Percentiles rank a stretch among this genome's conserved stretches.
phyloP scores from a whole-genome alignment of 352 stramenopile species.

The Sclerospora graminicola region DNA sequence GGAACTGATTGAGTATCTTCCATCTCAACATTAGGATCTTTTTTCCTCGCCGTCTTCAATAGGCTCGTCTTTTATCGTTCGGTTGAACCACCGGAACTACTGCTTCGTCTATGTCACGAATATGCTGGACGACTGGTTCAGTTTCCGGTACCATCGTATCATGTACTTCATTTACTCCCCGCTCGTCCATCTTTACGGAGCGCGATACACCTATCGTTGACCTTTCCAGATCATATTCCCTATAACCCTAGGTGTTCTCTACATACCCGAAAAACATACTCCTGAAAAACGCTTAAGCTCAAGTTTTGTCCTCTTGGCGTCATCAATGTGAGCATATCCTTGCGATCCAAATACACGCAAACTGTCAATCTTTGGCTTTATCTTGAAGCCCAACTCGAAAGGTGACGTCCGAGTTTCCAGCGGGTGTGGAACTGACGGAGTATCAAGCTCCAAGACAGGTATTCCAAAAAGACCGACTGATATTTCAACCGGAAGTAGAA shows the following conservation, averaged over 20 bases:
- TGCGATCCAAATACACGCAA: slow-evolving; percentile 4
- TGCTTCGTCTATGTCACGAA: too few species aligned
- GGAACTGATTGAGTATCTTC: neutral
- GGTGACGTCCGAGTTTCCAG: neutral
- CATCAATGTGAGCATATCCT: slow-evolving; percentile 1
- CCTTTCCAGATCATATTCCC: neutral
- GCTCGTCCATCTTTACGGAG: neutral
- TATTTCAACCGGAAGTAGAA: neutral
- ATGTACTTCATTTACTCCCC: neutral
- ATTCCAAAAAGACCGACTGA: neutral
- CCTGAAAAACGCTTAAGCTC: slow-evolving; percentile 2
- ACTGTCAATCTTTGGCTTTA: neutral
- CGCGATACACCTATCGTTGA: neutral
- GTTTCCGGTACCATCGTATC: too few species aligned
- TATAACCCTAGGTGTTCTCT: slow-evolving; percentile 1
- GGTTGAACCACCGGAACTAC: too few species aligned
- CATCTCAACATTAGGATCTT: neutral
- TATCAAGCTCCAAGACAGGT: neutral
- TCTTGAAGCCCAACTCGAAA: neutral
- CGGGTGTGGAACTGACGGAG: neutral
- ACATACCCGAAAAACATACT: slow-evolving; percentile 3
- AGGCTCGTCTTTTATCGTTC: too few species aligned
- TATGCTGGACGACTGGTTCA: too few species aligned
- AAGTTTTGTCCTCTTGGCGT: slow-evolving; percentile 2
- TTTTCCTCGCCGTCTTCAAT: too few species aligned